Evolutionary conservation across 2,329 filamentous ascomycete genomes (phyloP).

Genomic region (Colletotrichum lentis): DNA sequence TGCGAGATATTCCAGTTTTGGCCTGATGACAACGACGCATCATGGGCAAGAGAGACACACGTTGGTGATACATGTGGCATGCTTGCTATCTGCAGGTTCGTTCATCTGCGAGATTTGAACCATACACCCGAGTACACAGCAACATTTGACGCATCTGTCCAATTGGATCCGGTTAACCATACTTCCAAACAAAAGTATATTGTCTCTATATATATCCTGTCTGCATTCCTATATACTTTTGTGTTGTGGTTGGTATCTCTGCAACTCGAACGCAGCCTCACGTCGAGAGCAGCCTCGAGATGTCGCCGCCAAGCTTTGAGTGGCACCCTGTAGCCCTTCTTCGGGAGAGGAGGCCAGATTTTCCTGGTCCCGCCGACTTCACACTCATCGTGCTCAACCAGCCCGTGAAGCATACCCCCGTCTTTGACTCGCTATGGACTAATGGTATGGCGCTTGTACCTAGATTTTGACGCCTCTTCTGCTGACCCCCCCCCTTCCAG

Average conservation of each 20-base stretch:
- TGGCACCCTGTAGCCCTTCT: slow-evolving; percentile 53
- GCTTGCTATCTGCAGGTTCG: background rate
- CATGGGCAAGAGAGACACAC: background rate
- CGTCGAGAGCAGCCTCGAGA: slow-evolving; percentile 12
- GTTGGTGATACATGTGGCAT: background rate
- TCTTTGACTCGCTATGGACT: slow-evolving; percentile 60
- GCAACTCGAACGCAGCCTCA: background rate
- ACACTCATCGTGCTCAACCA: slow-evolving; percentile 63
- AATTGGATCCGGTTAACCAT: background rate
- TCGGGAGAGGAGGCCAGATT: slow-evolving; percentile 44
- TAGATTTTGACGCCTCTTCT: background rate
- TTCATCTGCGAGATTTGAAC: background rate
- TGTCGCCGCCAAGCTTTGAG: slow-evolving; percentile 44
- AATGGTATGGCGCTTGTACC: slow-evolving; percentile 50
- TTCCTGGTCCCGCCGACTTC: slow-evolving; percentile 46
- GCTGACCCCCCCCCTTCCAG: slow-evolving; percentile 52
- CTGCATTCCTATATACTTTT: background rate
- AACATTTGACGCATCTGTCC: background rate
- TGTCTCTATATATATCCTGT: background rate
- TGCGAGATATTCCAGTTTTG: slow-evolving; percentile 16
- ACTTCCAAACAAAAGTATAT: too few species aligned
- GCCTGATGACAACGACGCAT: slow-evolving; percentile 16
- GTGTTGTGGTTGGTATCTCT: background rate
- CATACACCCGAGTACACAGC: background rate
- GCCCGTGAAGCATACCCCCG: slow-evolving; percentile 55